phyloP scores from a whole-genome alignment of 2,329 filamentous ascomycete species.

The Fusarium humuli region DNA sequence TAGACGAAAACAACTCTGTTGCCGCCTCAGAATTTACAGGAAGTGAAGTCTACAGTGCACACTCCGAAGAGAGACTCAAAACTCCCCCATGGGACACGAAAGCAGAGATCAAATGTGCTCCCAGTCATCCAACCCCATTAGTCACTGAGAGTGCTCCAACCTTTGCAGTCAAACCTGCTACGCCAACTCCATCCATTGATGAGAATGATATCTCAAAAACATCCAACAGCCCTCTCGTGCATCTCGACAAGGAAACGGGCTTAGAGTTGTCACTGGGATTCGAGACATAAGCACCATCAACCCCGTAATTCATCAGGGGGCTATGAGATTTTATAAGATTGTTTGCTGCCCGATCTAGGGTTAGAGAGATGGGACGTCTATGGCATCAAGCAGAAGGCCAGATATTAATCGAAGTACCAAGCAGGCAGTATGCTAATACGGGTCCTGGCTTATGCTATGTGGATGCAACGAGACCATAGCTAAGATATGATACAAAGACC shows the following conservation, averaged over 20 bases:
- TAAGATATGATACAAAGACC: not conserved
- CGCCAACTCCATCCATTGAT: not conserved
- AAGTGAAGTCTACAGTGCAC: not conserved
- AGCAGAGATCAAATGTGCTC: not conserved
- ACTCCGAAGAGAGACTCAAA: not conserved
- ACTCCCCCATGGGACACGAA: not conserved
- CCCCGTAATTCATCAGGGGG: not conserved
- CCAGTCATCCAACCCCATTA: not conserved
- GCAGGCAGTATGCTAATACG: not conserved
- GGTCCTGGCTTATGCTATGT: not conserved
- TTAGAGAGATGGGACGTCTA: not conserved
- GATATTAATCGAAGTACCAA: not conserved
- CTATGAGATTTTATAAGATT: not conserved
- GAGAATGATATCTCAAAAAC: not conserved
- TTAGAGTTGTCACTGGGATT: constrained; percentile 1
- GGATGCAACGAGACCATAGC: not conserved
- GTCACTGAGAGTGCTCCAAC: not conserved
- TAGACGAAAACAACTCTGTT: not conserved
- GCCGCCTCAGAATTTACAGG: not conserved
- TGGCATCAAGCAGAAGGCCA: not conserved
- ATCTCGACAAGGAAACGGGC: not conserved
- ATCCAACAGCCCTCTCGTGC: not conserved
- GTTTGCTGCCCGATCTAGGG: not conserved
- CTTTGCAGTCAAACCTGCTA: not conserved
- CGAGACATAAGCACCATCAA: constrained; percentile 1